Percentiles rank a stretch among this genome's conserved stretches.
Conservation (phyloP, 306 rosid species). For the Casuarina equisetifolia region DNA sequence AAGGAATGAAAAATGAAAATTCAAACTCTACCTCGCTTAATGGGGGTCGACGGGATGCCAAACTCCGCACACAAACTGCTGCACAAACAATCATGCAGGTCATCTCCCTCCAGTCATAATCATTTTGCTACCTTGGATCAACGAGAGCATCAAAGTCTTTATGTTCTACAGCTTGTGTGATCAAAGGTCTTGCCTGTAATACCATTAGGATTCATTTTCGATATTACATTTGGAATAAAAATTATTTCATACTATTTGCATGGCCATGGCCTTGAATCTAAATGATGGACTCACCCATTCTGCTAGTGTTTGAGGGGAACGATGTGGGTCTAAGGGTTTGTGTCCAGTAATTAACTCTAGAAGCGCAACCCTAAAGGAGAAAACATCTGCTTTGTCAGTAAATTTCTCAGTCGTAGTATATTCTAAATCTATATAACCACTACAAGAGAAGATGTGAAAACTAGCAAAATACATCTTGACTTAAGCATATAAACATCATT, state of each 20-base stretch:
- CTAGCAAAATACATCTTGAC: not conserved
- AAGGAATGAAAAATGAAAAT: not conserved
- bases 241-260: not conserved
- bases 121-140: constrained; percentile 69
- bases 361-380: constrained; percentile 91
- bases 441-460: constrained; percentile 28
- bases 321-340: constrained; percentile 71
- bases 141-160: constrained; percentile 60
- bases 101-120: constrained; percentile 68
- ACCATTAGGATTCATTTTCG: constrained; percentile 24
- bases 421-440: constrained; percentile 94
- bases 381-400: constrained; percentile 91
- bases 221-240: too few species aligned
- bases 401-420: constrained; percentile 95
- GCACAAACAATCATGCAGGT: constrained; percentile 83
- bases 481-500: not conserved
- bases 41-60: constrained; percentile 83
- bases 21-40: constrained; percentile 79
- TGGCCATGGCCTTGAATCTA: not conserved
- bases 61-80: constrained; percentile 93
- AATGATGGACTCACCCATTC: constrained; percentile 76
- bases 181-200: constrained; percentile 93
- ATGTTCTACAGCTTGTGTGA: constrained; percentile 70
- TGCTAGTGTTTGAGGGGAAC: constrained; percentile 70
- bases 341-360: constrained; percentile 87